Evolutionary conservation across 306 rosid species (phyloP).

Genomic region (Cicer pinnatifidum): DNA sequence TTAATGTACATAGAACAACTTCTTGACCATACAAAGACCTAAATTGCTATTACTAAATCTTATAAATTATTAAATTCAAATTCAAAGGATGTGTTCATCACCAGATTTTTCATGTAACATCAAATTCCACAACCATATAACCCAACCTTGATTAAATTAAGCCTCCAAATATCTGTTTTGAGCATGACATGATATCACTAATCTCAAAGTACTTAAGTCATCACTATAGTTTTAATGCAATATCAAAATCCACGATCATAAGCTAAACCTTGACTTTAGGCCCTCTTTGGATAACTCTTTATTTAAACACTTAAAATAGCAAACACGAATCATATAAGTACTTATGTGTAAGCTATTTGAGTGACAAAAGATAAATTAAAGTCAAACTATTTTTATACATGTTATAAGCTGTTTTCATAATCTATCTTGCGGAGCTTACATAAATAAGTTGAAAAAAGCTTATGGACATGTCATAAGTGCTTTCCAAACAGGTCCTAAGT

Average conservation of each 20-base stretch:
- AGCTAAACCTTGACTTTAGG: not conserved
- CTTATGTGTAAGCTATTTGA: not conserved
- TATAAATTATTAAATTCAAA: not conserved
- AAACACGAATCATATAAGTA: not conserved
- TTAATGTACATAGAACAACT: not conserved
- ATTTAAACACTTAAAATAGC: too few species aligned
- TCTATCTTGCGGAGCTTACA: not conserved
- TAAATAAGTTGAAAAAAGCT: not conserved
- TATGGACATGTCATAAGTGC: not conserved
- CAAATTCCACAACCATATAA: constrained; percentile 29
- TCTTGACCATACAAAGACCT: constrained; percentile 17
- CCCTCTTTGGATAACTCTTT: not conserved
- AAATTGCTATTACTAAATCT: not conserved
- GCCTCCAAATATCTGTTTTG: not conserved
- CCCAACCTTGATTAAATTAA: not conserved
- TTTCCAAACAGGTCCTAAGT: not conserved
- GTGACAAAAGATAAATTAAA: not conserved
- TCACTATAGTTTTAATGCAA: constrained; percentile 1
- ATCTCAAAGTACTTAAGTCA: constrained; percentile 10
- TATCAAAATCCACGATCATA: constrained; percentile 35
- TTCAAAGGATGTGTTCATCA: constrained; percentile 7
- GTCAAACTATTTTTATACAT: not conserved
- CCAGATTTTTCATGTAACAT: not conserved
- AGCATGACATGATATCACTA: not conserved
- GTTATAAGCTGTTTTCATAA: not conserved